phyloP scores from a whole-genome alignment of 2,329 filamentous ascomycete species.

The Daldinia eschscholtzii region DNA sequence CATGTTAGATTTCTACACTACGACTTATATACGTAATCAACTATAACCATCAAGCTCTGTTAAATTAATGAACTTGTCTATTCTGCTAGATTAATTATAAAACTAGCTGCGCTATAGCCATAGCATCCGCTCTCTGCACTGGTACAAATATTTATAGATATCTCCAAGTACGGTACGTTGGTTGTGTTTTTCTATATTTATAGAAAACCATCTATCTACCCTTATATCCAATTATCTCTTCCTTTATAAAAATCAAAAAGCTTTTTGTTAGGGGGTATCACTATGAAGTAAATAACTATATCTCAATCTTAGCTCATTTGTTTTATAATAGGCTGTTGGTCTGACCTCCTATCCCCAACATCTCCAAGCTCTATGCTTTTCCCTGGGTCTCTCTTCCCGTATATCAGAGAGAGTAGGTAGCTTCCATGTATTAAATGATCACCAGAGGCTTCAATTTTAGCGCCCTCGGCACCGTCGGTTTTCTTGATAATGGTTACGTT shows the following conservation, averaged over 20 bases:
- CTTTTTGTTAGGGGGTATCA: conserved; percentile 3
- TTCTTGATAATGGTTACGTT: conserved; percentile 41
- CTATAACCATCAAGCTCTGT: background rate
- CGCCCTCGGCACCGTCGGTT: background rate
- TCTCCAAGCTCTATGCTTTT: background rate
- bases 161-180: too few relatives aligned
- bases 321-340: background rate
- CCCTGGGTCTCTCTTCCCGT: background rate
- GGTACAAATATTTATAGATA: background rate
- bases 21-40: background rate
- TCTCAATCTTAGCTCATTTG: background rate
- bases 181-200: background rate
- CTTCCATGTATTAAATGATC: conserved; percentile 32
- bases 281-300: background rate
- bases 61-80: background rate
- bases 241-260: background rate
- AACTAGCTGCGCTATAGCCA: background rate
- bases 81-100: background rate
- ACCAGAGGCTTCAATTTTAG: conserved; percentile 8
- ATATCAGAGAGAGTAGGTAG: conserved; percentile 31
- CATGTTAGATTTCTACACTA: background rate
- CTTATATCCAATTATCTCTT: background rate
- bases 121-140: background rate
- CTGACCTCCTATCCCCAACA: conserved; percentile 2
- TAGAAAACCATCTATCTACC: background rate